Base-by-base conservation (phyloP, 306 rosid genomes). In the Prunus salicina region DNA sequence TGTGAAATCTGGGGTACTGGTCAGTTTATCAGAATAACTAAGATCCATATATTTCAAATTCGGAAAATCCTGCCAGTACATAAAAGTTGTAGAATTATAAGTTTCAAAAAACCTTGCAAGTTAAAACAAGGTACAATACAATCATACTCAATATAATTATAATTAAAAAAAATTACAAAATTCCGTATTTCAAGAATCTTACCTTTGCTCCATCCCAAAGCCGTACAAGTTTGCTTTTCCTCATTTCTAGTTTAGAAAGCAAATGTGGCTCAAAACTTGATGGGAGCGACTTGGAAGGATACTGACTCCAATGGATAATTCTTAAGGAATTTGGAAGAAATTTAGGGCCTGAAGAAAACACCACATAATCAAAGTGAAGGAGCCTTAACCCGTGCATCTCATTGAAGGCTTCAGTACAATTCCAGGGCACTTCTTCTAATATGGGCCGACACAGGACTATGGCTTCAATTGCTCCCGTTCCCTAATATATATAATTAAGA, bases 361-460 rank as follows among this genome's bases (percentile, higher is more conserved):
- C 7, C 27, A 71, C 2, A 46, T 62, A 47, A 25, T 32, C 14
- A 5, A 76, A 34, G 2, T 73, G 28, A 12, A 81, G 12, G 22
- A 68, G 14, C 24, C 27, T 64, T 30, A 84, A 68, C 4, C 74
- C 63, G 30, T 22, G 22, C 84, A 84, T 76, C 13, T 30, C 72
- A 51, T 79, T 72, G 49, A 76, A 76, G 0, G 58, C 9, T 3
- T 22, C 27, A 32, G 34, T 32, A 11, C 34, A 14, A 47, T 13
- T 72, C 80, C 85, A 84, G 50, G 3, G 15, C 28, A 75, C 81
- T 49, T 78, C 77, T 30, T 76, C 76, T 12, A 61, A 8, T 1
- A 1, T 4, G 3, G 46, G 25, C 1, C 8, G 55, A 8, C 16
- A 12, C 5, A 72, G 14, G 20, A 41, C 16, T 24, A 84, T 62